Base-by-base conservation (phyloP, 225 moss, liverwort and hornwort species). In the Lunularia cruciata region DNA sequence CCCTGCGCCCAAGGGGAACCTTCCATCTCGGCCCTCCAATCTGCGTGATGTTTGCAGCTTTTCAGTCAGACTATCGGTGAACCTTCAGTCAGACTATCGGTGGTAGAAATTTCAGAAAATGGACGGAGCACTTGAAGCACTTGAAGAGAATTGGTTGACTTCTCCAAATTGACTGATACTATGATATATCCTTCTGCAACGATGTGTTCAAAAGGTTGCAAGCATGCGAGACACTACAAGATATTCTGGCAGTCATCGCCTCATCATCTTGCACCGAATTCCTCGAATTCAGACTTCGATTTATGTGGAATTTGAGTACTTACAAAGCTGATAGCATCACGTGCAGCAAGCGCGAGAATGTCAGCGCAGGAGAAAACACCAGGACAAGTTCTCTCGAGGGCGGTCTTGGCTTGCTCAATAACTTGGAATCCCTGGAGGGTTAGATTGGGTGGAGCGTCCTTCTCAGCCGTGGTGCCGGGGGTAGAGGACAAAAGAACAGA, bases 281-380 rank as follows among this genome's bases (percentile, higher is more conserved):
- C n/a, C n/a, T n/a, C n/a, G n/a, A 52, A 6, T 62, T 65, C 11
- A 16, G 31, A 47, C 0, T 14, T 11, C 10, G 47, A 26, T 4
- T 3, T 23, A 34, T 22, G 25, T 23, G 22, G 52, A 61, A 0
- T 38, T 10, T 22, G n/a, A 31, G 43, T 31, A 34, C 73, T 67
- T 63, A 78, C 72, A 18, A 42, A 35, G 51, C 45, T 46, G 38
- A 69, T 26, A 25, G 82, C 76, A 63, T 83, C 83, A 47, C 79
- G 75, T 35, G 83, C 75, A 65, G 79, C 79, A 23, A 79, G 79
- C 9, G 79, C 76, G 5, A 76, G 35, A n/a, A 83, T 79, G 53
- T 83, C 83, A 11, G 79, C 54, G 74, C 83, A 83, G 36, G 83
- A 83, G 47, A 83, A 79, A 60, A 75, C 72, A 8, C 72, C 75